Percentiles rank a stretch among this genome's conserved stretches.
Evolutionary conservation across 1,139 yeast species (phyloP).

Genomic region (Geotrichum carabidarum): DNA sequence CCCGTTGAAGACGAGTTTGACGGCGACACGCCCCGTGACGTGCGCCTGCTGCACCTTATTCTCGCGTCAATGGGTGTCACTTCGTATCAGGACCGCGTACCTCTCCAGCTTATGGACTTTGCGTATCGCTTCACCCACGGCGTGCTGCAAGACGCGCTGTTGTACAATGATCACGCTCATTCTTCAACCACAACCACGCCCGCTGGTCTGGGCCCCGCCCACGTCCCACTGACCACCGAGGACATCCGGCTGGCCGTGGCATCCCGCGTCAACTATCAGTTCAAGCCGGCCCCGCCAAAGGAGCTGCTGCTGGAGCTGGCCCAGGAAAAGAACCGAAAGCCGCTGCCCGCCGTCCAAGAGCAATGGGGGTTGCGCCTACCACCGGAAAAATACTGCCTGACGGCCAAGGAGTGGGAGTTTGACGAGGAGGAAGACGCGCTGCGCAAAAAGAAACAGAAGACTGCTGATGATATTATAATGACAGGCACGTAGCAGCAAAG

Average conservation of each 20-base stretch:
- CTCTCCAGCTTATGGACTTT: constrained; percentile 91
- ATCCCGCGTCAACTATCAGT: constrained; percentile 88
- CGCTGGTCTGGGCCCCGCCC: constrained; percentile 42
- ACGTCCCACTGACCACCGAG: constrained; percentile 65
- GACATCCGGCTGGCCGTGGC: constrained; percentile 90
- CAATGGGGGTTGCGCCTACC: constrained; percentile 92
- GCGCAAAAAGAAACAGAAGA: constrained; percentile 21
- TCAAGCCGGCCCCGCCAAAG: constrained; percentile 93
- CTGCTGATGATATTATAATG: constrained; percentile 17
- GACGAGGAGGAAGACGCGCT: constrained; percentile 45
- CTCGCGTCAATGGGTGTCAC: constrained; percentile 92
- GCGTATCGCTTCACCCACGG: constrained; percentile 86
- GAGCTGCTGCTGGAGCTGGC: constrained; percentile 87
- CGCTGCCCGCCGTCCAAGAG: constrained; percentile 87
- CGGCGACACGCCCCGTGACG: constrained; percentile 68
- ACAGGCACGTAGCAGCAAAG: constrained; percentile 1
- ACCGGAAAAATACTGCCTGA: constrained; percentile 93
- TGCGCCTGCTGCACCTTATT: constrained; percentile 78
- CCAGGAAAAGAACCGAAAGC: constrained; percentile 80
- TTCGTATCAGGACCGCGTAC: constrained; percentile 91
- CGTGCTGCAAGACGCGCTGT: constrained; percentile 79
- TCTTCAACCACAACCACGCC: constrained; percentile 32
- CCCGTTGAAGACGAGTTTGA: constrained; percentile 16
- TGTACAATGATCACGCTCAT: constrained; percentile 73
- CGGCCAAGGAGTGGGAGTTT: constrained; percentile 70